phyloP scores from a whole-genome alignment of 2,329 filamentous ascomycete genomes.

The Penicillium sp. region DNA sequence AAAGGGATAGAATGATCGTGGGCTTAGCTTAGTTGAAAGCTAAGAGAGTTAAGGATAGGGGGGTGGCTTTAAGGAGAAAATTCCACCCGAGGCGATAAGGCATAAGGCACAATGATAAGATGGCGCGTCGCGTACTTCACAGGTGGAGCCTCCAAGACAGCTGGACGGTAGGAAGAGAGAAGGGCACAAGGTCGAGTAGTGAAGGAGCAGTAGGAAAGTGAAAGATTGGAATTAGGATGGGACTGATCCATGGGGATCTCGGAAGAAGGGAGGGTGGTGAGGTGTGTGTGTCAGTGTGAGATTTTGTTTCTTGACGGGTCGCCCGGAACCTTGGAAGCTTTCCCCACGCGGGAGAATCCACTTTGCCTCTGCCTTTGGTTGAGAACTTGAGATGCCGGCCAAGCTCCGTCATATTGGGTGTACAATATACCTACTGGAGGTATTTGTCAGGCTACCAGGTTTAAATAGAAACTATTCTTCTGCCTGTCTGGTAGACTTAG shows the following conservation, averaged over 20 bases:
- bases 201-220: constrained; percentile 3
- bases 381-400: not conserved
- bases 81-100: constrained; percentile 13
- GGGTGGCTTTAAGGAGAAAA: constrained; percentile 4
- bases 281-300: too few species aligned
- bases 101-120: constrained; percentile 19
- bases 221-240: not conserved
- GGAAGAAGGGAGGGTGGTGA: not conserved
- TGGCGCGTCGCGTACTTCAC: constrained; percentile 10
- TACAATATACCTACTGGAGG: too few species aligned
- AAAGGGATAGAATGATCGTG: constrained; percentile 7
- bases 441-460: not conserved
- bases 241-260: not conserved
- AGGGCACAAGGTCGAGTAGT: not conserved
- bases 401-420: not conserved
- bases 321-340: constrained; percentile 32
- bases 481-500: not conserved
- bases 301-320: constrained; percentile 24
- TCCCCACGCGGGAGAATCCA: constrained; percentile 27
- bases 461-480: not conserved
- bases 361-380: not conserved
- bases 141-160: not conserved
- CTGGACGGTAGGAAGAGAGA: not conserved
- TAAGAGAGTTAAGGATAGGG: constrained; percentile 11
- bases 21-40: constrained; percentile 4